phyloP scores from a whole-genome alignment of 106 monocot species.

The Dendrobium officinale region DNA sequence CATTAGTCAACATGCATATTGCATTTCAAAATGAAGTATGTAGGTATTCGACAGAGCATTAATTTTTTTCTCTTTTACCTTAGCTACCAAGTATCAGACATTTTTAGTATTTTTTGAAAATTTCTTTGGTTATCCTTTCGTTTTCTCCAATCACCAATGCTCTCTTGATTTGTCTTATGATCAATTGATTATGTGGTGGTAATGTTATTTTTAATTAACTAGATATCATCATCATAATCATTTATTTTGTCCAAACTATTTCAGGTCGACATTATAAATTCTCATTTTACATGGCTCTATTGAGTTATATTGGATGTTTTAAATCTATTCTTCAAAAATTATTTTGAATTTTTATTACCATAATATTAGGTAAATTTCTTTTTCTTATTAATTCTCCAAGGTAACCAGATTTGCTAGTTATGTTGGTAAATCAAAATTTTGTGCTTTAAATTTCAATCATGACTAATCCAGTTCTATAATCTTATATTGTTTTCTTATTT shows the following conservation, averaged over 20 bases:
- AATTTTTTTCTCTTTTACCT: not conserved
- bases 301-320: too few species aligned
- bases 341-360: too few species aligned
- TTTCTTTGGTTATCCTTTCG: not conserved
- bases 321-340: too few species aligned
- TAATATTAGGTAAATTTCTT: too few species aligned
- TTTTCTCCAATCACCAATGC: not conserved
- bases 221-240: not conserved
- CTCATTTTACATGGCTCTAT: too few species aligned
- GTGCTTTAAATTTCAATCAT: too few species aligned
- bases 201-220: not conserved
- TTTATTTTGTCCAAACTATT: not conserved
- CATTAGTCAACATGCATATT: not conserved
- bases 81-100: not conserved
- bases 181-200: not conserved
- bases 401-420: too few species aligned
- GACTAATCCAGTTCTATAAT: not conserved
- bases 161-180: not conserved
- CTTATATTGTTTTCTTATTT: not conserved
- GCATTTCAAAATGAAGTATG: not conserved
- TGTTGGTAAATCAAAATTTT: too few species aligned
- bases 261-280: not conserved
- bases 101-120: not conserved
- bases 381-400: too few species aligned
- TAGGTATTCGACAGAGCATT: not conserved